Evolutionary conservation across 2,329 filamentous ascomycete species (phyloP).

Genomic region (Colletotrichum orbiculare): DNA sequence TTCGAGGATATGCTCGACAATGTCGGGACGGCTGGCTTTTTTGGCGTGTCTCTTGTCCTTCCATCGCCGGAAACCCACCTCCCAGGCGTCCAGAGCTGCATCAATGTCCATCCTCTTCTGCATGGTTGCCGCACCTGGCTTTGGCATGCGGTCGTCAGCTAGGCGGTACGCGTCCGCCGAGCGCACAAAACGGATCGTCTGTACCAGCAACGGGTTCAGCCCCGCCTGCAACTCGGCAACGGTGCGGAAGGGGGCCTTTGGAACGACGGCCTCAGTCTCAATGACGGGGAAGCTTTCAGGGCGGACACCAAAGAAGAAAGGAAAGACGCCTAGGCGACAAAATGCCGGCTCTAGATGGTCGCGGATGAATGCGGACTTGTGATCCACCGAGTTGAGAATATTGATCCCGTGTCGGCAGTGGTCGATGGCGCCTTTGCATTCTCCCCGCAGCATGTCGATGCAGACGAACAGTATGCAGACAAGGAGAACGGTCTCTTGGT

Average conservation of each 20-base stretch:
- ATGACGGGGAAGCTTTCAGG: slow-evolving; percentile 41
- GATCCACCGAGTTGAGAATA: slow-evolving; percentile 45
- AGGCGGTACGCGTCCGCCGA: slow-evolving; percentile 43
- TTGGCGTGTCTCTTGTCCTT: slow-evolving; percentile 1
- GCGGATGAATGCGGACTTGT: slow-evolving; percentile 40
- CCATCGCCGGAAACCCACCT: slow-evolving; percentile 38
- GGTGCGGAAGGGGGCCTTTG: slow-evolving; percentile 22
- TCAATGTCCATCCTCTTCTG: slow-evolving; percentile 40
- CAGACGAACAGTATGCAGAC: slow-evolving; percentile 57
- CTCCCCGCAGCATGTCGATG: slow-evolving; percentile 54
- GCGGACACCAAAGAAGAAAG: slow-evolving; percentile 50
- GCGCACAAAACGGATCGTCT: slow-evolving; percentile 45
- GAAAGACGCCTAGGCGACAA: slow-evolving; percentile 51
- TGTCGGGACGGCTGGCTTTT: not conserved
- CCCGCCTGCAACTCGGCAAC: slow-evolving; percentile 45
- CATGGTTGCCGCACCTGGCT: slow-evolving; percentile 36
- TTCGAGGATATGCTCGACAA: slow-evolving; percentile 40
- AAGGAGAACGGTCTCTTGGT: slow-evolving; percentile 50
- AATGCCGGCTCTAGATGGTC: slow-evolving; percentile 50
- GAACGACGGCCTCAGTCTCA: not conserved
- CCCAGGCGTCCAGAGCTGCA: slow-evolving; percentile 44
- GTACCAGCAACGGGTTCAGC: slow-evolving; percentile 43
- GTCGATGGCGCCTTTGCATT: slow-evolving; percentile 47
- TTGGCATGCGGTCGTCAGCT: slow-evolving; percentile 15
- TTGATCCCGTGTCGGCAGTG: slow-evolving; percentile 53